These are phyloP conservation scores for Termitomyces sp. DNA, from an alignment of 768 basidiomycete genomes.

Conservation along the genomic window DNA sequence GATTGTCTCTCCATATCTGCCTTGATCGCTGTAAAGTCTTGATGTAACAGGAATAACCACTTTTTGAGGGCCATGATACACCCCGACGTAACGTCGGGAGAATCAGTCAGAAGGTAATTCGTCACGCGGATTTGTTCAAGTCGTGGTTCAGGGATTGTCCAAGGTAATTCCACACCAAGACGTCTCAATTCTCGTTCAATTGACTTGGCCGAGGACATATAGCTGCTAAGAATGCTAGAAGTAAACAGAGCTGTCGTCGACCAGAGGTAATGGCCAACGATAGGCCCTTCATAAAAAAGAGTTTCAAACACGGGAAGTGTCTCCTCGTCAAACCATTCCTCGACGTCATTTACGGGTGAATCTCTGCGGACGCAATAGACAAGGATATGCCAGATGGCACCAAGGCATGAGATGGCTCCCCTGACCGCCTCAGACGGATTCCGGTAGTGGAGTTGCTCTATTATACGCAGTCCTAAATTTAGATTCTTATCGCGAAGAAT, in stretches of 20 bases:
- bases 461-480: constrained; percentile 6
- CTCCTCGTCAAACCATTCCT: constrained; percentile 11
- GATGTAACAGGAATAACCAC: constrained; percentile 1
- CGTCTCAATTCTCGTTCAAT: constrained; percentile 1
- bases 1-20: neutral
- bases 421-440: constrained; percentile 2
- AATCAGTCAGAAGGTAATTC: neutral
- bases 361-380: constrained; percentile 3
- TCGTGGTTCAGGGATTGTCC: constrained; percentile 3
- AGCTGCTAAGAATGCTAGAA: constrained; percentile 2
- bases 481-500: constrained; percentile 1
- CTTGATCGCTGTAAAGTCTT: constrained; percentile 1
- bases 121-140: constrained; percentile 3
- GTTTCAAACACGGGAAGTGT: constrained; percentile 9
- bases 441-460: constrained; percentile 2
- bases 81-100: constrained; percentile 3
- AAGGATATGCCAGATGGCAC: constrained; percentile 9
- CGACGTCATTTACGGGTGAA: neutral
- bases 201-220: constrained; percentile 1
- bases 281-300: constrained; percentile 4
- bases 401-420: constrained; percentile 3
- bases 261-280: constrained; percentile 5
- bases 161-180: constrained; percentile 3
- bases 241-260: constrained; percentile 5
- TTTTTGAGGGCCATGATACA: constrained; percentile 7